phyloP scores from a whole-genome alignment of 805 yeast species.

The Torulaspora gathmanii region DNA sequence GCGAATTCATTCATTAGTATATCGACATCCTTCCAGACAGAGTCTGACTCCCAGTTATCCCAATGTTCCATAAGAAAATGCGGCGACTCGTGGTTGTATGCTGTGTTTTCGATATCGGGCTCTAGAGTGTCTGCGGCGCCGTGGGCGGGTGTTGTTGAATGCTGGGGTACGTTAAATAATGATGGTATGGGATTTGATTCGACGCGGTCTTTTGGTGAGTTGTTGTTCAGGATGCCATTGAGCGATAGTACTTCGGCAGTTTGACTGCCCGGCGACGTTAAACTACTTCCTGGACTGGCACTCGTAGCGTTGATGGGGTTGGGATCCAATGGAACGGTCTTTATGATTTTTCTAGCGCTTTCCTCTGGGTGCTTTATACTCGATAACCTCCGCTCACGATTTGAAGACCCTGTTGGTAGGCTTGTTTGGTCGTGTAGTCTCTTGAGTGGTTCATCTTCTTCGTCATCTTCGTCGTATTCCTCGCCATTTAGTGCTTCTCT shows the following conservation, averaged over 20 bases:
- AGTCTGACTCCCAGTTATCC: conserved; percentile 43
- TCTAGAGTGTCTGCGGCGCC: conserved; percentile 7
- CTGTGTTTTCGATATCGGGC: conserved; percentile 4
- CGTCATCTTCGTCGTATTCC: conserved; percentile 24
- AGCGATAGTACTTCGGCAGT: conserved; percentile 19
- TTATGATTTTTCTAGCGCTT: conserved; percentile 67
- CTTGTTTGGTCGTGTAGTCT: not conserved
- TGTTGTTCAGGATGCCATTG: conserved; percentile 18
- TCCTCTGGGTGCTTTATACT: conserved; percentile 59
- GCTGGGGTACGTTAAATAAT: conserved; percentile 1
- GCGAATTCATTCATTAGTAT: conserved; percentile 90
- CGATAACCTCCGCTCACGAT: conserved; percentile 48
- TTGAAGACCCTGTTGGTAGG: conserved; percentile 3
- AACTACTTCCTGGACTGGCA: conserved; percentile 19
- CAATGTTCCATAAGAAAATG: conserved; percentile 34
- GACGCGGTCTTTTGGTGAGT: conserved; percentile 18
- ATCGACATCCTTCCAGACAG: conserved; percentile 71
- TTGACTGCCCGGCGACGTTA: conserved; percentile 17
- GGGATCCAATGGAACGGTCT: conserved; percentile 79
- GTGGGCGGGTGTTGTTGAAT: conserved; percentile 9
- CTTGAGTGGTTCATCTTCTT: conserved; percentile 29
- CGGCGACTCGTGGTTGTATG: conserved; percentile 27
- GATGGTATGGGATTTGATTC: conserved; percentile 1
- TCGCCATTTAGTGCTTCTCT: conserved; percentile 27
- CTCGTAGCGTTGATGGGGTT: conserved; percentile 52